These are phyloP conservation scores for Dovyalis caffra DNA, from an alignment of 345 rosid species.

Conservation along the genomic window DNA sequence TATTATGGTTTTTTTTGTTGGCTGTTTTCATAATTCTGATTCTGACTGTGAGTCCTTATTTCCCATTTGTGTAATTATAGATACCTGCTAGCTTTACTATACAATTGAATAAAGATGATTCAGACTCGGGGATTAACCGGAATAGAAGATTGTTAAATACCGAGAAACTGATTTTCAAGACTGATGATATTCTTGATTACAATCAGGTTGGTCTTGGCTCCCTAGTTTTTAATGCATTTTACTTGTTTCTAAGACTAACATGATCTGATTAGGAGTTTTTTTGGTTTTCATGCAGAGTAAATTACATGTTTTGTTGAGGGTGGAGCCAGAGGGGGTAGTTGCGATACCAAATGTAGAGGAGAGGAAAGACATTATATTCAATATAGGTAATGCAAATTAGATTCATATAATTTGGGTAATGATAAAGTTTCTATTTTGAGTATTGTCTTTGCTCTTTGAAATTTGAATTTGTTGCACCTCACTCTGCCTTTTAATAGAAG, in stretches of 20 bases:
- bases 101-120: constrained; percentile 50
- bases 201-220: constrained; percentile 44
- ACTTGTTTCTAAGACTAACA: too few species aligned
- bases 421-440: too few species aligned
- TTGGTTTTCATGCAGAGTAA: constrained; percentile 43
- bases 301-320: constrained; percentile 53
- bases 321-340: constrained; percentile 83
- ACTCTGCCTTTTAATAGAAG: background rate
- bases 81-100: constrained; percentile 71
- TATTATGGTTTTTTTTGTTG: constrained; percentile 8
- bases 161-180: constrained; percentile 27
- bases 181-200: constrained; percentile 29
- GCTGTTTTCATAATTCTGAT: constrained; percentile 12
- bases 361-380: constrained; percentile 54
- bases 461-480: too few species aligned
- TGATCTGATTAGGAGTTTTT: background rate
- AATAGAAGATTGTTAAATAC: constrained; percentile 44
- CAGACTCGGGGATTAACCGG: constrained; percentile 26
- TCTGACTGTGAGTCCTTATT: constrained; percentile 6
- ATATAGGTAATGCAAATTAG: constrained; percentile 51
- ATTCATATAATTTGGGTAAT: background rate
- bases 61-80: constrained; percentile 25
- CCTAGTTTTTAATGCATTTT: background rate
- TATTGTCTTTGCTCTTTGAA: too few species aligned
- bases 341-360: constrained; percentile 58